These are phyloP conservation scores for Podospora didyma DNA, from an alignment of 495 filamentous ascomycete species.

Conservation along the genomic window DNA sequence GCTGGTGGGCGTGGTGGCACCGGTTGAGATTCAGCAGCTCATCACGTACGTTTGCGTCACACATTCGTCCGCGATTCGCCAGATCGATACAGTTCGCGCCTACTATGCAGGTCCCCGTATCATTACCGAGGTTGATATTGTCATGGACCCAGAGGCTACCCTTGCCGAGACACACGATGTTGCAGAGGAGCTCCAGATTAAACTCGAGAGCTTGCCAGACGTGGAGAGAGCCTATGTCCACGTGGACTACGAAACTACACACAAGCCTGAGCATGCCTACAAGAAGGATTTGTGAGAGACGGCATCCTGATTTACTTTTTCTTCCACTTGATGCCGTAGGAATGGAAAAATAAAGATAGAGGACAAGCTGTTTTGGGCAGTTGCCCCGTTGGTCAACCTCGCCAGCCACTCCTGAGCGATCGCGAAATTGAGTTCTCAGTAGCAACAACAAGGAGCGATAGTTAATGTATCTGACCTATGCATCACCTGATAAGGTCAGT, in stretches of 20 bases:
- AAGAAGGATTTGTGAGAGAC: slow-evolving; percentile 49
- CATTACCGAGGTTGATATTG: slow-evolving; percentile 86
- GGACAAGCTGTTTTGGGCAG: too few relatives aligned
- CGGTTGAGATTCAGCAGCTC: slow-evolving; percentile 81
- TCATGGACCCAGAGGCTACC: slow-evolving; percentile 67
- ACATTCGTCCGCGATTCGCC: slow-evolving; percentile 71
- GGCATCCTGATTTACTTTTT: not conserved
- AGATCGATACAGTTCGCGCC: slow-evolving; percentile 90
- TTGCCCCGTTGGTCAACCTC: too few relatives aligned
- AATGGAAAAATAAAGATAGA: too few relatives aligned
- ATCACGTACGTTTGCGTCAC: slow-evolving; percentile 98
- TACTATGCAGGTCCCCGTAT: slow-evolving; percentile 89
- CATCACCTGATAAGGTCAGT: too few relatives aligned
- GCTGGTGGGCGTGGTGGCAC: slow-evolving; percentile 82
- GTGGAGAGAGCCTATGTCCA: slow-evolving; percentile 96
- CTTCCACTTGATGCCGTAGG: too few relatives aligned
- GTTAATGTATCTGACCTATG: too few relatives aligned
- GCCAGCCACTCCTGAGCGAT: too few relatives aligned
- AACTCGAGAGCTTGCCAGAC: slow-evolving; percentile 87
- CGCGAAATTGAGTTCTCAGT: too few relatives aligned
- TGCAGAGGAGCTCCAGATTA: slow-evolving; percentile 90
- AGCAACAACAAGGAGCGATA: too few relatives aligned
- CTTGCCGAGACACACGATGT: slow-evolving; percentile 86
- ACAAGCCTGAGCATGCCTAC: slow-evolving; percentile 71
- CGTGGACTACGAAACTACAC: slow-evolving; percentile 93